phyloP scores from a whole-genome alignment of 1,284 basidiomycete species.

The Moesziomyces globuligerus region DNA sequence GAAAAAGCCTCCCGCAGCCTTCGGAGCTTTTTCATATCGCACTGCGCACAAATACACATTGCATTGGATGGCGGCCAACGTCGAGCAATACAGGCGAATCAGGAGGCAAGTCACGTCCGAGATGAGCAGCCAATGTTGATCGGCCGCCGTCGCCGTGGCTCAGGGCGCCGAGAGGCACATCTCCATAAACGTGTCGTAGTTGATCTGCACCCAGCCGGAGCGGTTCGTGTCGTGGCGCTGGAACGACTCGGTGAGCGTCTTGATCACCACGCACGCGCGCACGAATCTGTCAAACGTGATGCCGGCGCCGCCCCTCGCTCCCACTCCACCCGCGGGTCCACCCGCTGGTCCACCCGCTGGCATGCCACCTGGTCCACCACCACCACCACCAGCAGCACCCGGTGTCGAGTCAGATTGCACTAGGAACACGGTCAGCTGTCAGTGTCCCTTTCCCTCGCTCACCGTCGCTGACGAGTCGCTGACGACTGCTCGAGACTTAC shows the following conservation, averaged over 20 bases:
- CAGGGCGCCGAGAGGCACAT: conserved; percentile 52
- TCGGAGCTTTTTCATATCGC: too few species aligned
- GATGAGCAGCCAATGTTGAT: too few species aligned
- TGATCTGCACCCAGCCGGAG: conserved; percentile 46
- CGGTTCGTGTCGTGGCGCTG: conserved; percentile 48
- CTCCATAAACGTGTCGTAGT: conserved; percentile 54
- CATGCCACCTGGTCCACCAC: conserved; percentile 34
- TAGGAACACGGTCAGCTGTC: conserved; percentile 19
- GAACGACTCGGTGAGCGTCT: conserved; percentile 59
- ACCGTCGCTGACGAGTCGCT: too few species aligned
- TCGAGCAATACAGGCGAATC: too few species aligned
- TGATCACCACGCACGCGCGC: conserved; percentile 55
- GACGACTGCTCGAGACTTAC: conserved; percentile 47
- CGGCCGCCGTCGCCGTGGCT: too few species aligned
- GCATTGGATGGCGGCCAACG: too few species aligned
- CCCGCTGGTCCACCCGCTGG: conserved; percentile 20
- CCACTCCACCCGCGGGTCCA: too few species aligned
- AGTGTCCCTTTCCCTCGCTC: background rate
- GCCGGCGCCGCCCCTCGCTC: conserved; percentile 14
- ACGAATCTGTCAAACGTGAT: conserved; percentile 60
- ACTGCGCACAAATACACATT: too few species aligned
- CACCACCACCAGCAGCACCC: conserved; percentile 11
- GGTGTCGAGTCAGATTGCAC: conserved; percentile 29
- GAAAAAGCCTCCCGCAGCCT: too few species aligned
- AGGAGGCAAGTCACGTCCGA: too few species aligned